A percentile compares a stretch with the other conserved stretches of the same genome.
Conservation (phyloP, 2,329 filamentous ascomycete species). For the Sarocladium brachiariae region DNA sequence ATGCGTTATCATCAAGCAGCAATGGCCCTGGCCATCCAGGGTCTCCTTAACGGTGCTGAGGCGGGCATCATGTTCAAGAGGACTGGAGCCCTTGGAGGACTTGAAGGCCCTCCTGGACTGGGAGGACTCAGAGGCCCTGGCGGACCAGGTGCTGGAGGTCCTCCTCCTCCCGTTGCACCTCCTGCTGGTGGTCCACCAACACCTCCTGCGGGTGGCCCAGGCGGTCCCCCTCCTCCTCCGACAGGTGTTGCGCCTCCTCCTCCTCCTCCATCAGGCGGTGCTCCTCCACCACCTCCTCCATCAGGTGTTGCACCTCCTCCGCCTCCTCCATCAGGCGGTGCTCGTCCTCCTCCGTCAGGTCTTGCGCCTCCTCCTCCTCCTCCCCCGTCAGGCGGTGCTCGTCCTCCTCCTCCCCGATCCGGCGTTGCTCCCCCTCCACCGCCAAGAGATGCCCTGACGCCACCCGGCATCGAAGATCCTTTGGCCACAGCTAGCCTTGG, state of each 20-base stretch:
- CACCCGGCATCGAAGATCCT: not conserved
- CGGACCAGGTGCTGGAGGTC: not conserved
- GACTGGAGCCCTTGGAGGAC: too few species aligned
- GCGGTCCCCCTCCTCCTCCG: too few species aligned
- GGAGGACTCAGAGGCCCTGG: not conserved
- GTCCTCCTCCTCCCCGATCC: too few species aligned
- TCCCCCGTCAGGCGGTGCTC: too few species aligned
- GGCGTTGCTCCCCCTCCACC: too few species aligned
- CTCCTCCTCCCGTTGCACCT: not conserved
- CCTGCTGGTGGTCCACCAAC: not conserved
- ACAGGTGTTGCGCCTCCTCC: too few species aligned
- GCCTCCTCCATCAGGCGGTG: not conserved
- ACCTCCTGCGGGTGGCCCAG: too few species aligned
- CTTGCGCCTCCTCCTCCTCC: too few species aligned
- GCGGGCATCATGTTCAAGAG: slow-evolving; percentile 8
- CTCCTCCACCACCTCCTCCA: not conserved
- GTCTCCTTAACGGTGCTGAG: not conserved
- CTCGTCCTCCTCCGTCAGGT: too few species aligned
- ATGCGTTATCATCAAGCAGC: slow-evolving; percentile 9
- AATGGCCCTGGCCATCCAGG: slow-evolving; percentile 4
- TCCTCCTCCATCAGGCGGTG: too few species aligned
- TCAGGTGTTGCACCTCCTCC: not conserved
- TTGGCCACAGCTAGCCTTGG: not conserved
- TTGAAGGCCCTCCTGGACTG: too few species aligned
- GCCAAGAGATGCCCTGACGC: not conserved